Base-by-base conservation (phyloP, 2,329 filamentous ascomycete species). In the Nakataea oryzae region DNA sequence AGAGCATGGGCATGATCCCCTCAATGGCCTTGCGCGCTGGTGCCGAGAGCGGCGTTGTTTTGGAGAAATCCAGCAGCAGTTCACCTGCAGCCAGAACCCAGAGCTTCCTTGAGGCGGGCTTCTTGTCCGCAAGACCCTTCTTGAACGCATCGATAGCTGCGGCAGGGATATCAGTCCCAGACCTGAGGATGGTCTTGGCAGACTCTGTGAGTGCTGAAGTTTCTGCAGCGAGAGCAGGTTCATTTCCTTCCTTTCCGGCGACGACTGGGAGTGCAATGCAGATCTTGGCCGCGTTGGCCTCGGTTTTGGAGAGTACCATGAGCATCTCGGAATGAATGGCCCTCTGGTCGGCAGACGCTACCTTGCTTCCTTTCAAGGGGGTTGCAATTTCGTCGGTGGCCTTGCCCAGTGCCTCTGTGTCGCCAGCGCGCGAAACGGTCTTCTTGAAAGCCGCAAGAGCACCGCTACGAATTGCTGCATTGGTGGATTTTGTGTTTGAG, bases 401-500 rank as follows among this genome's bases (percentile, higher is more conserved):
- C 69, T 89, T 87, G 47, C 84, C 81, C 55, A 96, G 75, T 5
- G 80, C 74, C 3, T 78, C 72, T 7, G 79, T 74, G 65, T 90
- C 82, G 58, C 76, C 72, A 66, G 85, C 89, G 67, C 83, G 81
- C 55, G 76, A 73, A 32, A 90, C 83, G n/a, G 93, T 78, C 12
- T 83, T 82, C 66, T 82, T 81, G 72, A 97, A 96, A 9, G 89
- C 89, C 54, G 82, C 80, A 27, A 93, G 76, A 11, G 90, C 89
- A 28, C 91, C 92, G 65, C 83, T 83, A 62, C 93, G 87, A 65
- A 97, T 91, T 2, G 75, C 75, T 17, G 84, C 78, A 72, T 96
- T 97, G 70, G 89, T 93, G 1, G 95, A 97, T 74, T 96, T 97
- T 73, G 93, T 81, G 71, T 92, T 96, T 54, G 91, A 87, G n/a